Conservation (phyloP, 2,329 filamentous ascomycete genomes). For the Fusarium veterinarium region DNA sequence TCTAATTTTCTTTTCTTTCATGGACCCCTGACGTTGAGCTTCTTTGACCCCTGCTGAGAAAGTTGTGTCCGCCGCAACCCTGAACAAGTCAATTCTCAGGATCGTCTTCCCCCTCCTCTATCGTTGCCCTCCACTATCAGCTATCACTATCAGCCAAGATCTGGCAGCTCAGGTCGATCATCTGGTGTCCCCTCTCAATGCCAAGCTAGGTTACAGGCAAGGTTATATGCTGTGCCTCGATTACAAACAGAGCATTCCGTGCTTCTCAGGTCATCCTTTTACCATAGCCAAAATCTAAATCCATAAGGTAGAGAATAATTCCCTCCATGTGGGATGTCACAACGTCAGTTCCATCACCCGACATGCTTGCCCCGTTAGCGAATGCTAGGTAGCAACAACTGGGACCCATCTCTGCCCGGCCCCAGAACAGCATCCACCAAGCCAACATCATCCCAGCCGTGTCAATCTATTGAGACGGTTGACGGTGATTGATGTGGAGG, state of each 20-base stretch:
- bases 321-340: constrained; percentile 32
- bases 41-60: constrained; percentile 11
- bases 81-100: constrained; percentile 28
- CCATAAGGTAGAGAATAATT: constrained; percentile 4
- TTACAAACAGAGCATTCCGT: not conserved
- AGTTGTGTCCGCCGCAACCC: constrained; percentile 18
- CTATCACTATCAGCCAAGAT: constrained; percentile 23
- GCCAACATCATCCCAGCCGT: constrained; percentile 18
- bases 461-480: constrained; percentile 10
- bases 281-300: not conserved
- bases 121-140: constrained; percentile 25
- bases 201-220: not conserved
- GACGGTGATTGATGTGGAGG: constrained; percentile 25
- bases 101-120: constrained; percentile 18
- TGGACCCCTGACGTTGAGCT: constrained; percentile 15
- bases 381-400: constrained; percentile 24
- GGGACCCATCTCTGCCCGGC: constrained; percentile 30
- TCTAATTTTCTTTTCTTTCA: constrained; percentile 7
- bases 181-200: constrained; percentile 30
- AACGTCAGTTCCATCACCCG: constrained; percentile 35
- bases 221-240: not conserved
- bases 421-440: constrained; percentile 31
- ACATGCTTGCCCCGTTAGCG: constrained; percentile 37
- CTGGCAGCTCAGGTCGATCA: constrained; percentile 37
- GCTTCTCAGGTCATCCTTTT: not conserved